Evolutionary conservation across 192 early-diverging fungal genomes (phyloP).

Genomic region (Coemansia sp.): DNA sequence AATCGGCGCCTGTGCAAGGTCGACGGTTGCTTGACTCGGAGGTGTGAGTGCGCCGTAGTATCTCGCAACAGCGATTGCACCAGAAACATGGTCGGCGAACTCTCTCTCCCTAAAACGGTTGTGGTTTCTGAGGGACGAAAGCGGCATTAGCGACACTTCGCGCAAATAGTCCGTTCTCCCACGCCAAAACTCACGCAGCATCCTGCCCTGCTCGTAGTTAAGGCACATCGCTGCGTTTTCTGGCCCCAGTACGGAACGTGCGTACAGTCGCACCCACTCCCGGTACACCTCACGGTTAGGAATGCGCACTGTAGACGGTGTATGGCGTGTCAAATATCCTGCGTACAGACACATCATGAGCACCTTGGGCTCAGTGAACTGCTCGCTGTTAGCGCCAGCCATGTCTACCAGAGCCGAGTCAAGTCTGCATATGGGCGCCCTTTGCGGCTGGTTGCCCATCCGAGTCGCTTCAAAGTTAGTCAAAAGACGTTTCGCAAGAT

Average conservation of each 20-base stretch:
- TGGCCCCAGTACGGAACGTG: constrained; percentile 26
- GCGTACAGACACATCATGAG: constrained; percentile 27
- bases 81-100: too few relatives aligned
- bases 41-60: too few relatives aligned
- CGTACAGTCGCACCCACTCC: constrained; percentile 25
- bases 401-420: too few relatives aligned
- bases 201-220: constrained; percentile 21
- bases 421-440: constrained; percentile 3
- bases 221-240: constrained; percentile 24
- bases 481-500: constrained; percentile 17
- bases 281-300: constrained; percentile 33
- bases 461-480: constrained; percentile 16
- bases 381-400: constrained; percentile 16
- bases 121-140: constrained; percentile 44
- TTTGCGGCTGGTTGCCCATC: not conserved
- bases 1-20: too few relatives aligned
- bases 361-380: constrained; percentile 26
- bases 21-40: too few relatives aligned
- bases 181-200: constrained; percentile 22
- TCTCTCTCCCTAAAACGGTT: constrained; percentile 30
- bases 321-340: constrained; percentile 18
- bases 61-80: too few relatives aligned
- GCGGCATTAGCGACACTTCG: constrained; percentile 23
- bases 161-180: constrained; percentile 24
- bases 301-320: constrained; percentile 21